Evolutionary conservation across 371 early-diverging fungal species (phyloP), one percentile per base, ranked within the genome.

Genomic region (Actinomortierella wolfii): DNA sequence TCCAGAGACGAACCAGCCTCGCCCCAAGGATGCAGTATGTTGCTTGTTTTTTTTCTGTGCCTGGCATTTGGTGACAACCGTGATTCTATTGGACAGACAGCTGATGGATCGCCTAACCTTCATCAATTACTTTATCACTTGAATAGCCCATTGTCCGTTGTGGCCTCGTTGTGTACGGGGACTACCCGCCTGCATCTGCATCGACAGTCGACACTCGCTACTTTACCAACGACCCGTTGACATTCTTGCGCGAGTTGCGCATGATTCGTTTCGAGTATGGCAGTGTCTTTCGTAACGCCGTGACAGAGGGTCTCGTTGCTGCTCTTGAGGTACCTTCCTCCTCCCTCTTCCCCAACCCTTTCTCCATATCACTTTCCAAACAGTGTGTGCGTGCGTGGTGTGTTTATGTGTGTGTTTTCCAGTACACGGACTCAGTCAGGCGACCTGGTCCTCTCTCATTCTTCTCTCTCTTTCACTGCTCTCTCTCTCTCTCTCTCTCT

Each of bases 151-250:
- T 83, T 17, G 64, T 86, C n/a, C 81, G 80, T 25, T 88, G 82
- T 57, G 87, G 86, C n/a, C 57, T 88, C 46, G 84, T 83, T 2
- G 75, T 86, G 2, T 88, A 83, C 73, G 87, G 86, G n/a, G 89
- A 88, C 63, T 86, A 86, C 63, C 83, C 83, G 28, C 86, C 86
- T 0, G 77, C 76, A 20, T 86, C 83, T 4, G 57, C 80, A 6
- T 74, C 78, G 7, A 82, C 83, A 7, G 81, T 86, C 17, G 86
- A 85, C 55, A 68, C 81, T 34, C 82, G 84, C 42, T 83, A 82
- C 56, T 81, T 85, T 48, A 83, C 83, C 7, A 78, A 79, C 0
- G 85, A 88, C 48, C 70, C 79, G 23, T 55, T 78, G 40, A 54
- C 78, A 17, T 83, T 86, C 61, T 80, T 83, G 46, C 76, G 79